phyloP scores from a whole-genome alignment of 352 stramenopile species.

The Phytopythium oedochilum region DNA sequence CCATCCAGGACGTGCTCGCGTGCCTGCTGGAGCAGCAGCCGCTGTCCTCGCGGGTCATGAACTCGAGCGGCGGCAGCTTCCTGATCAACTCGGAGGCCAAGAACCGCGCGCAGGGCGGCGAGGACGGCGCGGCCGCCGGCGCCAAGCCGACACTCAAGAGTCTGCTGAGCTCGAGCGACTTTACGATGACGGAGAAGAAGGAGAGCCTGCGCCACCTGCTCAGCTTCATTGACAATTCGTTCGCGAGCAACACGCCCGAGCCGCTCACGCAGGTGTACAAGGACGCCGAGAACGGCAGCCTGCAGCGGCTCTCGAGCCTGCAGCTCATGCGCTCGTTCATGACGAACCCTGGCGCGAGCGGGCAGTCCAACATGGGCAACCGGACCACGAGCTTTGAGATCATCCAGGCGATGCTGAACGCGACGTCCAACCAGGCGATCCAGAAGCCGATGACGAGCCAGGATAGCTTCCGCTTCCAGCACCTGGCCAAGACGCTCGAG shows the following conservation, averaged over 20 bases:
- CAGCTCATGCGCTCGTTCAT: conserved; percentile 83
- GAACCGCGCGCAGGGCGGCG: conserved; percentile 26
- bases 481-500: conserved; percentile 70
- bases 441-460: conserved; percentile 86
- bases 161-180: conserved; percentile 77
- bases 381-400: conserved; percentile 86
- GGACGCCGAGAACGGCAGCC: conserved; percentile 59
- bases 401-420: conserved; percentile 85
- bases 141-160: conserved; percentile 68
- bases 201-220: conserved; percentile 76
- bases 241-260: conserved; percentile 66
- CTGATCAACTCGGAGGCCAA: conserved; percentile 51
- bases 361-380: conserved; percentile 37
- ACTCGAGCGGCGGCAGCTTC: conserved; percentile 46
- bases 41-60: conserved; percentile 39
- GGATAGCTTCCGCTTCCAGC: conserved; percentile 84
- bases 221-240: conserved; percentile 83
- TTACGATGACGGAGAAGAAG: conserved; percentile 85
- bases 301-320: conserved; percentile 71
- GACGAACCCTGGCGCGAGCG: conserved; percentile 4
- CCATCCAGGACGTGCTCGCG: conserved; percentile 73
- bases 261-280: conserved; percentile 80
- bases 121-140: conserved; percentile 14
- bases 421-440: conserved; percentile 78
- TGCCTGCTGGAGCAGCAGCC: conserved; percentile 72